A percentile compares a stretch with the other conserved stretches of the same genome.
These are phyloP conservation scores for Codiaeum variegatum DNA, from an alignment of 441 rosid genomes.

Conservation along the genomic window DNA sequence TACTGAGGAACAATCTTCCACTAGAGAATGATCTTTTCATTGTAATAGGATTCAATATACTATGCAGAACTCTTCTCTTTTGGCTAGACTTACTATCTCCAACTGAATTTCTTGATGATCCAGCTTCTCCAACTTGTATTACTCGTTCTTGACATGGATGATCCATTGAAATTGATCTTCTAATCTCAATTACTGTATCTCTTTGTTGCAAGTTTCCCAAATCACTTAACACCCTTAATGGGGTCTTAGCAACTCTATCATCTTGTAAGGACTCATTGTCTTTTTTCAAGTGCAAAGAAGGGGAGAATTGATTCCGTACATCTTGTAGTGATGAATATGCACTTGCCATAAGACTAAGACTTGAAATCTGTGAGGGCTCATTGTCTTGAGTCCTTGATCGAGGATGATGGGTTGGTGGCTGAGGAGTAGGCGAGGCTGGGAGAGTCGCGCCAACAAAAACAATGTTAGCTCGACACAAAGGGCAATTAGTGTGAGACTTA, in stretches of 20 bases:
- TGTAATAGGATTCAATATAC: constrained; percentile 22
- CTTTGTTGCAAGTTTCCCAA: constrained; percentile 36
- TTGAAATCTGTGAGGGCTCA: constrained; percentile 25
- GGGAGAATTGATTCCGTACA: too few relatives aligned
- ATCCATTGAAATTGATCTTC: constrained; percentile 63
- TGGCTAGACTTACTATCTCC: constrained; percentile 26
- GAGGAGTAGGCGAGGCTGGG: constrained; percentile 21
- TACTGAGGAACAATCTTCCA: constrained; percentile 43
- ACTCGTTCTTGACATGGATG: constrained; percentile 37
- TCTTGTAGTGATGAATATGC: too few relatives aligned
- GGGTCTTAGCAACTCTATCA: constrained; percentile 25
- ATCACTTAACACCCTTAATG: constrained; percentile 34
- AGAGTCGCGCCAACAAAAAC: constrained; percentile 24
- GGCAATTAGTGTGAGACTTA: constrained; percentile 77
- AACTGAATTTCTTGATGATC: constrained; percentile 32
- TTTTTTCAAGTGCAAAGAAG: too few relatives aligned
- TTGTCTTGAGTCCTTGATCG: too few relatives aligned
- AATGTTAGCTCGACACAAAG: constrained; percentile 74
- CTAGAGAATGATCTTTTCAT: constrained; percentile 68
- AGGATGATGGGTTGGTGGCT: background rate
- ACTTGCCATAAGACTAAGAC: too few relatives aligned
- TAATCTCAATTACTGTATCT: constrained; percentile 33
- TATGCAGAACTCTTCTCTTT: constrained; percentile 19
- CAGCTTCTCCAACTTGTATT: constrained; percentile 16
- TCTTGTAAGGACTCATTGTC: constrained; percentile 26